Conservation (phyloP, 768 basidiomycete genomes). For the Tulasnella sp. region DNA sequence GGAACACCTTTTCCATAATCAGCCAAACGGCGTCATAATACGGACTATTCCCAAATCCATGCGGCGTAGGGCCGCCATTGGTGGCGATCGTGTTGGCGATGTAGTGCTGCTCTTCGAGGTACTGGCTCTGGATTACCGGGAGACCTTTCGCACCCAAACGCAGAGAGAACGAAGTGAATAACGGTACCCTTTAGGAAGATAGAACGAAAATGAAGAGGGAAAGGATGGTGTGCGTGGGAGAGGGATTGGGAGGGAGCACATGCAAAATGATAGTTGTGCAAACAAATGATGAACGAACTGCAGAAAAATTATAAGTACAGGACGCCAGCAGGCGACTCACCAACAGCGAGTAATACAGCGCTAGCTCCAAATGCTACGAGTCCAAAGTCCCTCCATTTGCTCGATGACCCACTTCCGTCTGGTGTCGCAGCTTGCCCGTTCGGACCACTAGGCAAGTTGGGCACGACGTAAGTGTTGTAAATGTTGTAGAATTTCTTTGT, state of each 20-base stretch:
- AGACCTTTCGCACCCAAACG: background rate
- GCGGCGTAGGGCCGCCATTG: background rate
- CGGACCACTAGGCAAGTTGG: constrained; percentile 25
- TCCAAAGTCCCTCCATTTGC: constrained; percentile 5
- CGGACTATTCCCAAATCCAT: constrained; percentile 1
- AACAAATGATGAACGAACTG: background rate
- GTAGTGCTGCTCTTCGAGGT: constrained; percentile 5
- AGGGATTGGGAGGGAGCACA: background rate
- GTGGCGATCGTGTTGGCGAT: constrained; percentile 1
- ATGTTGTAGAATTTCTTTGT: constrained; percentile 71
- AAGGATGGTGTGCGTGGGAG: background rate
- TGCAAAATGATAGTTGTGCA: background rate
- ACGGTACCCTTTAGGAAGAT: constrained; percentile 2
- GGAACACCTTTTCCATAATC: constrained; percentile 11
- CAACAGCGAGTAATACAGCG: constrained; percentile 6
- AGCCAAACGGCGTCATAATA: constrained; percentile 9
- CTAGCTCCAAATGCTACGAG: constrained; percentile 7
- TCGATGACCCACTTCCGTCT: background rate
- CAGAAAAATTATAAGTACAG: background rate
- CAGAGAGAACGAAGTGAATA: constrained; percentile 3
- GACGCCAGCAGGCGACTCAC: constrained; percentile 5
- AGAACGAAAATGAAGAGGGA: constrained; percentile 4
- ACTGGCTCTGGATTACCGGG: constrained; percentile 1
- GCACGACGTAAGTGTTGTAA: constrained; percentile 65
- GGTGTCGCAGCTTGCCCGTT: background rate